A percentile compares a stretch with the other conserved stretches of the same genome.
Conservation (phyloP, 345 rosid species). For the Melaleuca quinquenervia region DNA sequence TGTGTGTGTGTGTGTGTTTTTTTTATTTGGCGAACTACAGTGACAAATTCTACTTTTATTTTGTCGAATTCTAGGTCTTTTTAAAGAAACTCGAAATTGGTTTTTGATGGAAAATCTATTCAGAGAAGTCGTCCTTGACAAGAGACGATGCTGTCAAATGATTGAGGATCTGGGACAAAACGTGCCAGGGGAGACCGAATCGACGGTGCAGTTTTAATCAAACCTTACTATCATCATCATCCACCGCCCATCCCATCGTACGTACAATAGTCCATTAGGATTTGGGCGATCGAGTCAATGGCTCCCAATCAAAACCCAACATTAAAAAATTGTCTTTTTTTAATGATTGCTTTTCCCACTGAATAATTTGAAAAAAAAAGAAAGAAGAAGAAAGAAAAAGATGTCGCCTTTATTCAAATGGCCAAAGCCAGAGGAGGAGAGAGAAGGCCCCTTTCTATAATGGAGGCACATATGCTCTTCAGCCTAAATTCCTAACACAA, state of each 20-base stretch:
- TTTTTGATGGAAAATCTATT: background rate
- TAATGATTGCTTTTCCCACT: background rate
- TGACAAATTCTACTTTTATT: background rate
- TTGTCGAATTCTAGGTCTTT: background rate
- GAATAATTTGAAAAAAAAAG: background rate
- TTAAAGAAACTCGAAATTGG: too few species aligned
- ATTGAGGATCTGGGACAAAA: background rate
- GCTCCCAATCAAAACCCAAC: background rate
- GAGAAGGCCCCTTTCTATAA: background rate
- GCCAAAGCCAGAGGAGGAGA: background rate
- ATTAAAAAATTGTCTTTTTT: background rate
- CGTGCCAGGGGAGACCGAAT: background rate
- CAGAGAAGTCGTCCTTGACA: background rate
- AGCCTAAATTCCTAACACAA: slow-evolving; percentile 19
- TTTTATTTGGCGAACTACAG: background rate
- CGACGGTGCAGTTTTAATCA: background rate
- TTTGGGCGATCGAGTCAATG: background rate
- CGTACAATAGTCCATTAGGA: background rate
- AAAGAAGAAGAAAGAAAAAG: too few species aligned
- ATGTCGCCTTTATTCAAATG: background rate
- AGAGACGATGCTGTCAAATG: background rate
- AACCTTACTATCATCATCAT: background rate
- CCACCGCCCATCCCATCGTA: background rate
- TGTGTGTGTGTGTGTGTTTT: too few species aligned
- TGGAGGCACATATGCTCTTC: background rate